phyloP scores from a whole-genome alignment of 306 rosid genomes.

The Leucaena leucocephala region DNA sequence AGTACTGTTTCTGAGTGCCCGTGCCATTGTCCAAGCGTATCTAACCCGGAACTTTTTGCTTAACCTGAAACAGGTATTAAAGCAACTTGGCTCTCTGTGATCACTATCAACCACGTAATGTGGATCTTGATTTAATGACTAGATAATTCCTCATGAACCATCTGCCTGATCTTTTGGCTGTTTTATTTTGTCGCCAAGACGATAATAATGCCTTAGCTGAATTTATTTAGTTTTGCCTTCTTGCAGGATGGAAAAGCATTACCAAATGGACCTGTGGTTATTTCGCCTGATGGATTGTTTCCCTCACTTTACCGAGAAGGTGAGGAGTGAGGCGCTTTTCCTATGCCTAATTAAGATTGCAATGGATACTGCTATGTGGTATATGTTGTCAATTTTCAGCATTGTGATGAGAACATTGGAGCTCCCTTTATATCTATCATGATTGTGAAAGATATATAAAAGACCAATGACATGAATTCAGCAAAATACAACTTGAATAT shows the following conservation, averaged over 20 bases:
- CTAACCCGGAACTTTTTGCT: conserved; percentile 83
- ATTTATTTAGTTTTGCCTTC: conserved; percentile 18
- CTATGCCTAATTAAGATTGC: conserved; percentile 16
- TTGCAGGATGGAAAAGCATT: conserved; percentile 91
- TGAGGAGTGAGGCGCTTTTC: conserved; percentile 57
- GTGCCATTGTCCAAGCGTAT: conserved; percentile 98
- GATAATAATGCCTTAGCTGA: not conserved
- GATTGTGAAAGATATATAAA: not conserved
- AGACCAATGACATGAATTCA: not conserved
- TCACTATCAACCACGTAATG: conserved; percentile 18
- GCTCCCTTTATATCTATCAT: conserved; percentile 8
- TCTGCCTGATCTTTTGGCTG: conserved; percentile 16
- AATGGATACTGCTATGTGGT: conserved; percentile 23
- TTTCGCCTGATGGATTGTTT: conserved; percentile 94
- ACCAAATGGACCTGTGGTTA: conserved; percentile 92
- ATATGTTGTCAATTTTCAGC: conserved; percentile 25
- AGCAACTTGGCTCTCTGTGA: conserved; percentile 21
- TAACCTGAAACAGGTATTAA: conserved; percentile 76
- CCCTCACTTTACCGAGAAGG: conserved; percentile 96
- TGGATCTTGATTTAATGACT: conserved; percentile 21
- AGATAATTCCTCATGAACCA: not conserved
- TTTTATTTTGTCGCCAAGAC: conserved; percentile 11
- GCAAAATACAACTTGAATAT: not conserved
- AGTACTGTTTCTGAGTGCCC: conserved; percentile 94
- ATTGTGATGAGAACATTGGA: conserved; percentile 6